Base-by-base conservation (phyloP, 306 rosid genomes). In the Castanea mollissima region DNA sequence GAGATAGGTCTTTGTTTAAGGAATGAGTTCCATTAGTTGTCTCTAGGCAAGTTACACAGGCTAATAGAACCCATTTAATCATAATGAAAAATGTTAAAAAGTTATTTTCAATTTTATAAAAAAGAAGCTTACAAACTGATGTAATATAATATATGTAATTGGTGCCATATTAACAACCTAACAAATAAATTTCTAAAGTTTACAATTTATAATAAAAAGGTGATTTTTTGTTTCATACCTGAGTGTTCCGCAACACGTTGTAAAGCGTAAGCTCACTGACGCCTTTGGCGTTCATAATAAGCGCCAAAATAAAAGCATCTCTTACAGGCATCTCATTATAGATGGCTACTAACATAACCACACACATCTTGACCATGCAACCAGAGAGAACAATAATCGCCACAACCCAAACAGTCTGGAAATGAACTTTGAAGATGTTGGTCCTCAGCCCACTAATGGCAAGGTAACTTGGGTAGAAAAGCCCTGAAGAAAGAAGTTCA, bases 251-350 rank as follows among this genome's bases (percentile, higher is more conserved):
- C 92, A 89, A 86, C 4, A 89, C 5, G 65, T 86, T 88, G 86
- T 7, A 92, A 71, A 83, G 5, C 19, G 38, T 49, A 71, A 92
- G 80, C 80, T 92, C 96, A 8, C 74, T 76, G 38, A 89, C 74
- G 34, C 97, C 97, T 72, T 82, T 91, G 19, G 91, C 88, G 71
- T 92, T 92, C 46, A 92, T 74, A 57, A 91, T 65, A 16, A 92
- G 82, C 3, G 93, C 96, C 6, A 91, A 82, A 60, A 91, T 74
- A 20, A 78, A 58, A 62, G 91, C 86, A 0, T 92, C 89, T 64
- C 65, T 80, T 56, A 27, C 32, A 16, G 82, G 76, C 4, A 86
- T 21, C 18, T 86, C 74, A 77, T 2, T 31, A 56, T 35, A 83
- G 75, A 75, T 64, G 41, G 92, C 93, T 8, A 88, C 78, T 63